Conservation (phyloP, 441 rosid genomes). For the Theobroma grandiflorum region DNA sequence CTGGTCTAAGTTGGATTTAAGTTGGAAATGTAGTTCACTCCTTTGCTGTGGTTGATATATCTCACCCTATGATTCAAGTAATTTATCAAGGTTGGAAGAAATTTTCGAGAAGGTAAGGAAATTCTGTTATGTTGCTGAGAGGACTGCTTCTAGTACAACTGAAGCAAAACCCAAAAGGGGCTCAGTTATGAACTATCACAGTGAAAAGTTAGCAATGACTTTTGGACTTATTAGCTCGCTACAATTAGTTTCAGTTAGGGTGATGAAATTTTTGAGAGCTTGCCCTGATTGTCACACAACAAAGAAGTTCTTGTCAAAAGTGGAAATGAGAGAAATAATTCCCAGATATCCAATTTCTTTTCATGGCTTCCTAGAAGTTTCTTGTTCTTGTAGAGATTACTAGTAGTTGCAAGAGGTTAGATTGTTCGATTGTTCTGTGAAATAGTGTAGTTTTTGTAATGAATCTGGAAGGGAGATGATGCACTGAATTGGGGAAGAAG, state of each 20-base stretch:
- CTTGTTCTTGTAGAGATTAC: slow-evolving; percentile 25
- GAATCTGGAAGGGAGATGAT: not conserved
- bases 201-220: slow-evolving; percentile 31
- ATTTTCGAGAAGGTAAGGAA: slow-evolving; percentile 34
- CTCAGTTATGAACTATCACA: slow-evolving; percentile 18
- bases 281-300: slow-evolving; percentile 30
- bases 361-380: slow-evolving; percentile 28
- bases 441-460: not conserved
- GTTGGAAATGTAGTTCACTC: slow-evolving; percentile 37
- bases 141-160: slow-evolving; percentile 5
- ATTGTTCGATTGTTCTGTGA: slow-evolving; percentile 15
- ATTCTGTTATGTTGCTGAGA: slow-evolving; percentile 24
- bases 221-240: slow-evolving; percentile 28
- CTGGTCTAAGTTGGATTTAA: slow-evolving; percentile 50
- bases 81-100: slow-evolving; percentile 35
- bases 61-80: slow-evolving; percentile 35
- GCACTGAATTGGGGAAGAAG: not conserved
- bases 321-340: slow-evolving; percentile 27
- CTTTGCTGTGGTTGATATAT: slow-evolving; percentile 31
- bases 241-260: slow-evolving; percentile 32
- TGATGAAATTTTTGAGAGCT: slow-evolving; percentile 35
- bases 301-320: slow-evolving; percentile 27
- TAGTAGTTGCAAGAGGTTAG: not conserved
- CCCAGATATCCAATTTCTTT: slow-evolving; percentile 22
- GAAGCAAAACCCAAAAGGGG: not conserved